Evolutionary conservation across 148 eudicot species (phyloP).

Genomic region (Vaccinium macrocarpon): DNA sequence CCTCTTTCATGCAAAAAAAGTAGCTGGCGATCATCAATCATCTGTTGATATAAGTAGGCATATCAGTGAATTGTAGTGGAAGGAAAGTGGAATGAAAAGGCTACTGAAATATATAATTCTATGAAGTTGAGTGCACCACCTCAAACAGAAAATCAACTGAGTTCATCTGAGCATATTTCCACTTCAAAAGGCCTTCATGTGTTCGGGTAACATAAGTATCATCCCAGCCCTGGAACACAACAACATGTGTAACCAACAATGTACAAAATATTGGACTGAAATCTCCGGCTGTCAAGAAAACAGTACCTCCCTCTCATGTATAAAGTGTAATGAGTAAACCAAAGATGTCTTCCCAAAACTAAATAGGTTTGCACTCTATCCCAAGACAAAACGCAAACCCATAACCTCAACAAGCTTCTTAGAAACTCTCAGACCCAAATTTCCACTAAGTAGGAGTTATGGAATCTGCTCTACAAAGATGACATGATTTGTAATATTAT

Average conservation of each 20-base stretch:
- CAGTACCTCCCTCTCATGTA: neutral
- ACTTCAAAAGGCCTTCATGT: constrained; percentile 97
- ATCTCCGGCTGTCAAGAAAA: neutral
- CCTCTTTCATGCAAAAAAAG: constrained; percentile 82
- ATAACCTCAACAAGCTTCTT: constrained; percentile 9
- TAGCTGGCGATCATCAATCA: constrained; percentile 55
- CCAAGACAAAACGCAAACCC: neutral
- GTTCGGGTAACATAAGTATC: constrained; percentile 95
- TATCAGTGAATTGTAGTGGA: neutral
- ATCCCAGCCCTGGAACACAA: constrained; percentile 85
- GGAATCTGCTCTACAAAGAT: too few species aligned
- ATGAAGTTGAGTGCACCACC: constrained; percentile 37
- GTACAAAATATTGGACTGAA: neutral
- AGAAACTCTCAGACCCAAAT: neutral
- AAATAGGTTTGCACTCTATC: neutral
- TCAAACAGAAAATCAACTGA: constrained; percentile 98
- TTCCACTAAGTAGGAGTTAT: too few species aligned
- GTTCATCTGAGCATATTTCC: constrained; percentile 95
- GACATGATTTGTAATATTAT: too few species aligned
- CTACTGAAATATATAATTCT: neutral
- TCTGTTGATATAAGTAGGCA: constrained; percentile 39
- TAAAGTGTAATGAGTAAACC: neutral
- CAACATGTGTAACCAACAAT: neutral
- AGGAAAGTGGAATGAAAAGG: neutral
- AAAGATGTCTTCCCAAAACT: neutral